Conservation (phyloP, 257 asterid genomes). For the Vinca minor region DNA sequence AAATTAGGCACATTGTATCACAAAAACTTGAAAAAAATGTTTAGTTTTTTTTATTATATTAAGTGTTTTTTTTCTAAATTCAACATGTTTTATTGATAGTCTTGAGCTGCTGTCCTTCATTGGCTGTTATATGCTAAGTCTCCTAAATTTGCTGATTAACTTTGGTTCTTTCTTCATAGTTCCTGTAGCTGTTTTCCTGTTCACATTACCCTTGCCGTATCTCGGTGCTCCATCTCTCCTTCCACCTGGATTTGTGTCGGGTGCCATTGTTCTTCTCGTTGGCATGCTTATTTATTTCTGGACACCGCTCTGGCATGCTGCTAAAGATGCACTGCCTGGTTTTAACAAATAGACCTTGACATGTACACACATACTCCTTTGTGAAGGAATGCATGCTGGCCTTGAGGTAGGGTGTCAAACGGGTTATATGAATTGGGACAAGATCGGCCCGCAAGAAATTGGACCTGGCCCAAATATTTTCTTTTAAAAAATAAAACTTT, state of each 20-base stretch:
- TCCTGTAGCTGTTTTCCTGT: slow-evolving; percentile 70
- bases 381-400: too few relatives aligned
- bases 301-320: slow-evolving; percentile 39
- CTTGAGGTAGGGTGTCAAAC: too few relatives aligned
- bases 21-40: not conserved
- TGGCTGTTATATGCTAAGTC: too few relatives aligned
- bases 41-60: not conserved
- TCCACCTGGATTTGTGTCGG: slow-evolving; percentile 80
- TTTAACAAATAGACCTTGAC: not conserved
- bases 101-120: not conserved
- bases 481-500: too few relatives aligned
- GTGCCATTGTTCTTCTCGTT: slow-evolving; percentile 51
- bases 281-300: slow-evolving; percentile 64
- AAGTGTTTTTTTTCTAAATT: too few relatives aligned
- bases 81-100: not conserved
- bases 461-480: too few relatives aligned
- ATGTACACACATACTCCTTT: too few relatives aligned
- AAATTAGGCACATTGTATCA: not conserved
- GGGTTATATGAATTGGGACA: too few relatives aligned
- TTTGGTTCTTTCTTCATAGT: slow-evolving; percentile 37
- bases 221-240: slow-evolving; percentile 76
- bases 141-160: slow-evolving; percentile 9
- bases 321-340: not conserved
- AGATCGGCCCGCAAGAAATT: too few relatives aligned
- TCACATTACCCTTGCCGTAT: slow-evolving; percentile 88